Base-by-base conservation (phyloP, 768 basidiomycete species). In the Naganishia kalamii region DNA sequence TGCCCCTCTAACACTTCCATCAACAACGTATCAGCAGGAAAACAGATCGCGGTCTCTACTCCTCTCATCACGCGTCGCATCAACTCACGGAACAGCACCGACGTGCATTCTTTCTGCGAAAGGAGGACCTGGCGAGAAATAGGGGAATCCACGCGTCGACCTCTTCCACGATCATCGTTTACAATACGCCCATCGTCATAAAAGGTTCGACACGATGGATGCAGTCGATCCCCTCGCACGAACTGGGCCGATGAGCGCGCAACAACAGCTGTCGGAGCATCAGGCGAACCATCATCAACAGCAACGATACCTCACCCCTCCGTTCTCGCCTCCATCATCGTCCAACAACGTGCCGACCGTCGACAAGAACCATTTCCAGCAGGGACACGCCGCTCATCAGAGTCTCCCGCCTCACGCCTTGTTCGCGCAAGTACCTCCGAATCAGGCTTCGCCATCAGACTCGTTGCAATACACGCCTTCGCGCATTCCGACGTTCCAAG, bases 401-500 rank as follows among this genome's bases (percentile, higher is more conserved):
- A 52, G 51, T 35, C 51, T 52, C 19, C 51, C 51, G 12, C 51
- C 51, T 52, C 51, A 52, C 17, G 51, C 51, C 33, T 11, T 52
- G 13, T 52, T 52, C 33, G 21, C 51, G 32, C 30, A 52, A 19
- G 35, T 21, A 4, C 33, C 51, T 17, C 51, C 51, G 33, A 52
- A n/a, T 32, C 15, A 15, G 27, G 13, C 51, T 52, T 23, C 17
- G n/a, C 19, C 32, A 35, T 52, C 51, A 4, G 32, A 32, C n/a
- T n/a, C n/a, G n/a, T n/a, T n/a, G 17, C 51, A 52, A 30, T 27
- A 29, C 1, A 57, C 37, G 30, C 32, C 54, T 8, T 57, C 54
- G 25, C 54, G 54, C 54, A 57, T 57, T n/a, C 54, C 54, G 30
- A 41, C 54, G 7, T 57, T 37, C 25, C 54, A 57, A 40, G n/a